phyloP scores from a whole-genome alignment of 805 yeast species.

The Lipomyces orientalis region DNA sequence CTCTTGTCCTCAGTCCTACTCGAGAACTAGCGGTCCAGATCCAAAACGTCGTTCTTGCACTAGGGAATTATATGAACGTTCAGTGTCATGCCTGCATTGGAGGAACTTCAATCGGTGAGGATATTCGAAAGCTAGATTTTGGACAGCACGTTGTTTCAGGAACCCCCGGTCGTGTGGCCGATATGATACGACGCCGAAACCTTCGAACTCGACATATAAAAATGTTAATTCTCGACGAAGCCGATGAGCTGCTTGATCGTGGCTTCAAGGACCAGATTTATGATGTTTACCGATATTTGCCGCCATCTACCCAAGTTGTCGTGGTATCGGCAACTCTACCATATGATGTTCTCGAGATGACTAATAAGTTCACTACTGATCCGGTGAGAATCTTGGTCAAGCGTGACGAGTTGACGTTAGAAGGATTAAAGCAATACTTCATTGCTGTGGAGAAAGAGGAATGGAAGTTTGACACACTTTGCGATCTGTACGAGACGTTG shows the following conservation, averaged over 20 bases:
- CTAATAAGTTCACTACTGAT: constrained; percentile 91
- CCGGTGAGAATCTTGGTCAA: constrained; percentile 94
- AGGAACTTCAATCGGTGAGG: constrained; percentile 90
- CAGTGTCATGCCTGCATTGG: constrained; percentile 97
- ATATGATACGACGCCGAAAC: constrained; percentile 90
- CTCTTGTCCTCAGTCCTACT: constrained; percentile 93
- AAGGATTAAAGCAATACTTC: constrained; percentile 92
- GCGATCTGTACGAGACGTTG: constrained; percentile 92
- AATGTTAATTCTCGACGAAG: constrained; percentile 97
- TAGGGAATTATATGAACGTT: constrained; percentile 89
- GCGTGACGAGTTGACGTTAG: constrained; percentile 92
- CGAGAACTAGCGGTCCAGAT: constrained; percentile 97
- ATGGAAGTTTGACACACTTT: constrained; percentile 91
- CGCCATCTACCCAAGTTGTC: constrained; percentile 89
- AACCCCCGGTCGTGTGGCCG: constrained; percentile 97
- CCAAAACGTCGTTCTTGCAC: constrained; percentile 86
- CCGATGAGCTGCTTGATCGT: constrained; percentile 91
- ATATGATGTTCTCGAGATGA: constrained; percentile 86
- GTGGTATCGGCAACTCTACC: constrained; percentile 95
- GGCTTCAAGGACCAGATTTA: constrained; percentile 97
- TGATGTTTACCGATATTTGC: constrained; percentile 88
- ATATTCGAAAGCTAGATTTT: constrained; percentile 77
- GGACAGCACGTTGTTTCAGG: constrained; percentile 96
- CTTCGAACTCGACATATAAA: constrained; percentile 82
- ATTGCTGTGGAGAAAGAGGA: constrained; percentile 91